Evolutionary conservation across 805 yeast genomes (phyloP).

Genomic region (Ogataea ramenticola): DNA sequence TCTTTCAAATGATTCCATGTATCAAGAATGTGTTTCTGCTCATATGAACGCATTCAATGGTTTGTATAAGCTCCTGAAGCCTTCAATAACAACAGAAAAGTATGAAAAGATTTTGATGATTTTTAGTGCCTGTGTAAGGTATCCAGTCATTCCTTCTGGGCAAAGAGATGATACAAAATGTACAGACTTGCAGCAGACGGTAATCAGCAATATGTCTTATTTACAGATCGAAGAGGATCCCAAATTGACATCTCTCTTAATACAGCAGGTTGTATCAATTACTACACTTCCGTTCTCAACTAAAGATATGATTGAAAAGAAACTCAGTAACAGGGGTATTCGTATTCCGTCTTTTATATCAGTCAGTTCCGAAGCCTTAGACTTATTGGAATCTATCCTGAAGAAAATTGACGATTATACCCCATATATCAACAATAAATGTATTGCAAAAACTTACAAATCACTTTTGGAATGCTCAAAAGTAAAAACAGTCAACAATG

Average conservation of each 20-base stretch:
- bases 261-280: slow-evolving; percentile 49
- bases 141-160: slow-evolving; percentile 61
- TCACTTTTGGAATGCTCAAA: slow-evolving; percentile 48
- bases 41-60: slow-evolving; percentile 46
- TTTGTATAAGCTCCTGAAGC: slow-evolving; percentile 32
- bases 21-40: slow-evolving; percentile 55
- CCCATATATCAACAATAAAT: slow-evolving; percentile 35
- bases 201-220: slow-evolving; percentile 40
- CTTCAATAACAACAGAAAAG: slow-evolving; percentile 25
- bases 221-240: slow-evolving; percentile 22
- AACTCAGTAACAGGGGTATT: slow-evolving; percentile 33
- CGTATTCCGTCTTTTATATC: slow-evolving; percentile 60
- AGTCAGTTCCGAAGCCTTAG: slow-evolving; percentile 41
- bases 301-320: slow-evolving; percentile 47
- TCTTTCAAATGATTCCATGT: slow-evolving; percentile 28
- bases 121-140: slow-evolving; percentile 59
- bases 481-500: slow-evolving; percentile 31
- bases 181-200: slow-evolving; percentile 56
- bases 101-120: slow-evolving; percentile 48
- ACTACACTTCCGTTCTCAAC: slow-evolving; percentile 56
- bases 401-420: slow-evolving; percentile 21
- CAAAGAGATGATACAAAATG: slow-evolving; percentile 47
- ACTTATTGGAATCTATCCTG: slow-evolving; percentile 33
- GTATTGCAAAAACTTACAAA: slow-evolving; percentile 37
- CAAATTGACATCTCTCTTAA: slow-evolving; percentile 35